These are phyloP conservation scores for Pythium pectinolyticum DNA, from an alignment of 352 stramenopile genomes.

Conservation along the genomic window DNA sequence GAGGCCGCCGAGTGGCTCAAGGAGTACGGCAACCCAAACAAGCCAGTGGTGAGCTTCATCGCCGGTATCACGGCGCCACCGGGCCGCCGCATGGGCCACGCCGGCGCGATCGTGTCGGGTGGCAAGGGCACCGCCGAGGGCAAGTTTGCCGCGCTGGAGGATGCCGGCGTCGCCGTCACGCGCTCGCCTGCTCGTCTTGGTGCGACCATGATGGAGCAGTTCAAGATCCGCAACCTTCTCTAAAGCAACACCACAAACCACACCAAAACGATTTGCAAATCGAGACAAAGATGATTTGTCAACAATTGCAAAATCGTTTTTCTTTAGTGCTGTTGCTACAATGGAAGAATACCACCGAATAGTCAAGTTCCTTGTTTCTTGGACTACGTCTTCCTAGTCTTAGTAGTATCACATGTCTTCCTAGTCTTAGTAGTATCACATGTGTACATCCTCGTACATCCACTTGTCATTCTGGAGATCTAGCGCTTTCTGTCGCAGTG, in stretches of 20 bases:
- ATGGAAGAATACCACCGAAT: too few relatives aligned
- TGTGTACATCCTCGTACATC: conserved; percentile 70
- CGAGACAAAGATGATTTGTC: too few relatives aligned
- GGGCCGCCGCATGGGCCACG: conserved; percentile 98
- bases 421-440: conserved; percentile 31
- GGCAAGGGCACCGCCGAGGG: conserved; percentile 97
- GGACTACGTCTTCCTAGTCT: too few relatives aligned
- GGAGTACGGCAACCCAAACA: conserved; percentile 96
- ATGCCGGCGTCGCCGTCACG: conserved; percentile 95
- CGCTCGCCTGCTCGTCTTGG: conserved; percentile 96
- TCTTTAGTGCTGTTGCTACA: too few relatives aligned
- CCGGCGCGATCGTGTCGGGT: conserved; percentile 98
- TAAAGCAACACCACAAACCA: conserved; percentile 8
- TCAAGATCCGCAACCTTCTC: conserved; percentile 72
- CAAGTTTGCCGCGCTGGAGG: conserved; percentile 97
- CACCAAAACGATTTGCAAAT: not conserved
- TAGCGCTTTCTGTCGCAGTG: conserved; percentile 48
- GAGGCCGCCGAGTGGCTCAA: conserved; percentile 98
- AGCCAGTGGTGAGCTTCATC: conserved; percentile 99
- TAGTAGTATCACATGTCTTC: not conserved
- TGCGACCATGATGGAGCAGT: conserved; percentile 95
- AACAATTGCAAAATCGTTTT: too few relatives aligned
- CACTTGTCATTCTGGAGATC: conserved; percentile 71
- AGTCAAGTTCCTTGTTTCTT: not conserved
- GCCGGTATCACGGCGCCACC: conserved; percentile 98